Percentiles rank a stretch among this genome's conserved stretches.
These are phyloP conservation scores for Diaporthe helianthi DNA, from an alignment of 2,329 filamentous ascomycete genomes.

Conservation along the genomic window DNA sequence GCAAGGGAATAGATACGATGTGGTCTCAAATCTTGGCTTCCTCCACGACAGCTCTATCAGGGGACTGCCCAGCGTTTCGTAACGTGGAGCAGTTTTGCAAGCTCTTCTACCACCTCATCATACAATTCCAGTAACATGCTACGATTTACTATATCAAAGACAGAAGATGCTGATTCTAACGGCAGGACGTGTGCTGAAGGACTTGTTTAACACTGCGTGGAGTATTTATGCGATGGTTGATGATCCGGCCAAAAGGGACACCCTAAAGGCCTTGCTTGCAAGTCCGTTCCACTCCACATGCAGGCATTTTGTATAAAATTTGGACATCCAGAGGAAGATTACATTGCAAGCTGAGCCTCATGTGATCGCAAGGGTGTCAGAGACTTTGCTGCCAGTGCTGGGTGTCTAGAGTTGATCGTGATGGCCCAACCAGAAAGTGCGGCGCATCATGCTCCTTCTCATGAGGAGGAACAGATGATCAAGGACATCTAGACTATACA, in stretches of 20 bases:
- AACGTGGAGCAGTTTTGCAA: not conserved
- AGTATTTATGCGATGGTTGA: not conserved
- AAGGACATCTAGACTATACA: not conserved
- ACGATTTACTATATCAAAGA: not conserved
- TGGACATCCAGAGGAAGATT: not conserved
- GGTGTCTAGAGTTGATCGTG: not conserved
- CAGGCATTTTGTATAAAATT: not conserved
- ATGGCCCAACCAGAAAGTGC: not conserved
- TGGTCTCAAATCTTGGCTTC: not conserved
- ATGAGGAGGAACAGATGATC: not conserved
- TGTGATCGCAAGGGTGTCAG: not conserved
- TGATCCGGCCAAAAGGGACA: not conserved
- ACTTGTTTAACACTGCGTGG: not conserved
- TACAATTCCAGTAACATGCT: not conserved
- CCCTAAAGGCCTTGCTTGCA: not conserved
- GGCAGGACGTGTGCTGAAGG: not conserved
- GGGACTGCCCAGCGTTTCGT: not conserved
- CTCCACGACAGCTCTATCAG: not conserved
- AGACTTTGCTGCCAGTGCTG: not conserved
- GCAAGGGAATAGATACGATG: not conserved
- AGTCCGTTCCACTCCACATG: not conserved
- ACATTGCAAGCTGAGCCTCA: not conserved
- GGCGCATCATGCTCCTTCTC: not conserved
- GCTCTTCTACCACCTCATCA: not conserved
- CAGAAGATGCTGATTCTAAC: not conserved